Evolutionary conservation across 495 filamentous ascomycete species (phyloP), one percentile per base, ranked within the genome.

Genomic region (Penicilliopsis zonata): DNA sequence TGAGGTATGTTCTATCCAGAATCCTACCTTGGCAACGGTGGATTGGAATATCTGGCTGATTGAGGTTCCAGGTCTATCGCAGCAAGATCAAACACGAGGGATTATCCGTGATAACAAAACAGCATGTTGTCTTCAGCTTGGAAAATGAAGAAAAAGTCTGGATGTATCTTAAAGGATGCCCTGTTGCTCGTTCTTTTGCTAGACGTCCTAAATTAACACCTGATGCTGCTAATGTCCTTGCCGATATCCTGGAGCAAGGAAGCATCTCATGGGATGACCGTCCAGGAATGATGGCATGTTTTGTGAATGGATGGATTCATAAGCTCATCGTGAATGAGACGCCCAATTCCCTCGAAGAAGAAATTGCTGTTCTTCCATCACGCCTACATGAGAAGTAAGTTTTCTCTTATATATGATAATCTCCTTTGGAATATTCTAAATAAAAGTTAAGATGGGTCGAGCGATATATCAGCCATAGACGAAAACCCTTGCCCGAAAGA

Each of bases 351-450:
- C n/a, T n/a, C n/a, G 19, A 32, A 18, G 30, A 21, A 13, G 39
- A 37, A 16, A 26, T 41, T 16, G 17, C 3, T 37, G 39, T 41
- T n/a, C 30, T 41, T 17, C 34, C 39, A 13, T 41, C 39, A 33
- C 21, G 41, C 9, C 30, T 39, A 15, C 41, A 43, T 36, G 41
- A 39, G 30, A 36, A 39, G 41, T 33, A 43, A 33, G 21, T 30
- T 18, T 20, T 27, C 28, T 30, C 3, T 16, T 28, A 3, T 39
- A 23, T 35, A 12, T 24, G 16, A 35, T 41, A 15, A 26, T 13
- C 22, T 38, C 29, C n/a, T 19, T 34, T 39, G 24, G 34, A 18
- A 10, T 22, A 31, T 34, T 18, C 20, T 41, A 41, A 34, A 16
- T 41, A 31, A 17, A 33, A n/a, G n/a, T n/a, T n/a, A n/a, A n/a